A percentile compares a stretch with the other conserved stretches of the same genome.
Evolutionary conservation across 140 eudicot species (phyloP).

Genomic region (Oenanthe javanica): DNA sequence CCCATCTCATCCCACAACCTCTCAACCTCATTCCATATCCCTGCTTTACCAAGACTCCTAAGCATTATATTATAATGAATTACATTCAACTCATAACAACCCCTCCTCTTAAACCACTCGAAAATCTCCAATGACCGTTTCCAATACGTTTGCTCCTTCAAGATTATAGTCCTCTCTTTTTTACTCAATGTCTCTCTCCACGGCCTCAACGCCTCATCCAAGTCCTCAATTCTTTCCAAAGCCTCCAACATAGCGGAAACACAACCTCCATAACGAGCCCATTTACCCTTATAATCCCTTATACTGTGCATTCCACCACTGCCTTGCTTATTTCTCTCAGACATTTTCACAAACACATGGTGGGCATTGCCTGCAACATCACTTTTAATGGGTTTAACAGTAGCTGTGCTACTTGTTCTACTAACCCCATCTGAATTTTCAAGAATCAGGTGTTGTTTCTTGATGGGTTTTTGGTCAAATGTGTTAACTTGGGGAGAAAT

Average conservation of each 20-base stretch:
- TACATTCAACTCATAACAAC: constrained; percentile 76
- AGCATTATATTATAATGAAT: constrained; percentile 86
- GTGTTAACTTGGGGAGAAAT: constrained; percentile 23
- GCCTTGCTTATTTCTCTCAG: neutral
- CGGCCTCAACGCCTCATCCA: constrained; percentile 72
- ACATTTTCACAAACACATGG: constrained; percentile 12
- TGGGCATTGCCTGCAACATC: constrained; percentile 5
- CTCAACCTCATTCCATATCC: constrained; percentile 62
- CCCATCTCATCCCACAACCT: constrained; percentile 61
- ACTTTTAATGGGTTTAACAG: constrained; percentile 13
- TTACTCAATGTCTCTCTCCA: constrained; percentile 63
- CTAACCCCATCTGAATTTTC: neutral
- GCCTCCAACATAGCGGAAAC: constrained; percentile 59
- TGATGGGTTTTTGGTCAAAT: constrained; percentile 19
- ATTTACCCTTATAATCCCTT: constrained; percentile 20
- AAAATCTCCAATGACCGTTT: constrained; percentile 77
- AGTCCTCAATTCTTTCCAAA: constrained; percentile 39
- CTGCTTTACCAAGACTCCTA: constrained; percentile 57
- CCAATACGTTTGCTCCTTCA: constrained; percentile 84
- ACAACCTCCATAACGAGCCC: constrained; percentile 68
- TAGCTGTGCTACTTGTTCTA: neutral
- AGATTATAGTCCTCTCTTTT: constrained; percentile 68
- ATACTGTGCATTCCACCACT: constrained; percentile 6
- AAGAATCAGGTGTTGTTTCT: constrained; percentile 14
- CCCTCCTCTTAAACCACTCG: constrained; percentile 74